Evolutionary conservation across 2,329 filamentous ascomycete genomes (phyloP).

Genomic region (Aspergillus fumigatiaffinis): DNA sequence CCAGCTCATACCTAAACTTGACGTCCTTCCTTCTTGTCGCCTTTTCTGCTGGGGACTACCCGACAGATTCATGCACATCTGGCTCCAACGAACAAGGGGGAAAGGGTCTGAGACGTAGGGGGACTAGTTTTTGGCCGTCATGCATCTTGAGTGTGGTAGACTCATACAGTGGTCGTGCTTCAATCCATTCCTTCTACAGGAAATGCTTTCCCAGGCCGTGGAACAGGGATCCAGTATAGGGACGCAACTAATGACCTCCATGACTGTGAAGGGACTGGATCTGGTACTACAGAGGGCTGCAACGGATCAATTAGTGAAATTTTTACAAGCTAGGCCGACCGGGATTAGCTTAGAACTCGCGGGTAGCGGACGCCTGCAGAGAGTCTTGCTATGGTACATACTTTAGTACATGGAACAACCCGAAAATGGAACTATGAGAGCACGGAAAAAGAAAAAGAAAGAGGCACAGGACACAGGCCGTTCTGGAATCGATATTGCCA

Average conservation of each 20-base stretch:
- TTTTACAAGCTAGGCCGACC: slow-evolving; percentile 13
- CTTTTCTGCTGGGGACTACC: slow-evolving; percentile 11
- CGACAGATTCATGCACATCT: slow-evolving; percentile 8
- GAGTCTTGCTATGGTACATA: slow-evolving; percentile 6
- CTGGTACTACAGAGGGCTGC: slow-evolving; percentile 26
- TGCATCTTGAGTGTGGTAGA: slow-evolving; percentile 12
- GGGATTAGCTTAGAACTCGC: slow-evolving; percentile 6
- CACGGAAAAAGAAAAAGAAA: slow-evolving; percentile 2
- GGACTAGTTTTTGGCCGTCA: not conserved
- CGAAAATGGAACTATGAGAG: slow-evolving; percentile 2
- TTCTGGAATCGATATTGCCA: slow-evolving; percentile 11
- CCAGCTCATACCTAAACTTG: not conserved
- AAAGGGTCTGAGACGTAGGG: not conserved
- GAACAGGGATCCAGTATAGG: slow-evolving; percentile 28
- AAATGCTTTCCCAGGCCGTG: slow-evolving; percentile 23
- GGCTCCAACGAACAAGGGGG: slow-evolving; percentile 9
- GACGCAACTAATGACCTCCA: slow-evolving; percentile 26
- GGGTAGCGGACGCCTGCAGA: slow-evolving; percentile 27
- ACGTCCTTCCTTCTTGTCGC: not conserved
- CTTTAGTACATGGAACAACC: slow-evolving; percentile 3
- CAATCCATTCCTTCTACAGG: slow-evolving; percentile 17
- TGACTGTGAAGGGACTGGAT: slow-evolving; percentile 22
- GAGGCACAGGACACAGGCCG: slow-evolving; percentile 6
- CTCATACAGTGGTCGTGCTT: slow-evolving; percentile 8
- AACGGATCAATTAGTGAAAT: slow-evolving; percentile 7